Base-by-base conservation (phyloP, 148 eudicot genomes). In the Limonium bicolor region DNA sequence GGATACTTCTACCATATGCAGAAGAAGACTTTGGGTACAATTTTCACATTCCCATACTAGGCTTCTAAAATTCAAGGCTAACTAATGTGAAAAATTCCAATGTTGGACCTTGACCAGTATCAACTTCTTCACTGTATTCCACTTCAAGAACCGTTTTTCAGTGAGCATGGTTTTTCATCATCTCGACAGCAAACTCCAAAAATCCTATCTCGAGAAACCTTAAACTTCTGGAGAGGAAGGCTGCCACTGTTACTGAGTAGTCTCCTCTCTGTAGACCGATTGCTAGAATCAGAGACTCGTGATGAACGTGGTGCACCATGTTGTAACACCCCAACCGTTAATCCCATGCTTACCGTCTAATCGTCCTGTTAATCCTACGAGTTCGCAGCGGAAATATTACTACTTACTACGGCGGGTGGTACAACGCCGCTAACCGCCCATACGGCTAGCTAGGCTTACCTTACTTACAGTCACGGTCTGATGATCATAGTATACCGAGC, bases 81-180 rank as follows among this genome's bases (percentile, higher is more conserved):
- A 84, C 95, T 36, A 80, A 60, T 26, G 95, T 80, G 66, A 65
- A 90, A 39, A 90, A 90, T 63, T 90, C 97, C 55, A 90, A 59
- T 33, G 95, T 90, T 9, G 97, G 97, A 57, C 97, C 97, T 48
- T 80, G 97, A 51, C 97, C 97, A 34, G 95, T 84, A 45, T 95
- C 97, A 53, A 90, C 87, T 71, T 90, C 97, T 55, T 78, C 93
- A 54, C 41, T 61, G 51, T 77, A 90, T 66, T 77, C 93, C 66
- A 84, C 97, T 60, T 90, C 97, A 49, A 90, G 48, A 25, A 62
- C 59, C 42, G 66, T 70, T 55, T 80, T 80, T 36, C 77, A 75
- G 39, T 41, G 24, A 38, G 80, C 82, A 61, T 77, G 65, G 7
- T 72, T 56, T 25, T 75, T 73, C 97, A 90, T 90, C 93, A 90